Evolutionary conservation across 805 yeast species (phyloP), one percentile per base, ranked within the genome.

Genomic region (Nakazawaea wyomingensis): DNA sequence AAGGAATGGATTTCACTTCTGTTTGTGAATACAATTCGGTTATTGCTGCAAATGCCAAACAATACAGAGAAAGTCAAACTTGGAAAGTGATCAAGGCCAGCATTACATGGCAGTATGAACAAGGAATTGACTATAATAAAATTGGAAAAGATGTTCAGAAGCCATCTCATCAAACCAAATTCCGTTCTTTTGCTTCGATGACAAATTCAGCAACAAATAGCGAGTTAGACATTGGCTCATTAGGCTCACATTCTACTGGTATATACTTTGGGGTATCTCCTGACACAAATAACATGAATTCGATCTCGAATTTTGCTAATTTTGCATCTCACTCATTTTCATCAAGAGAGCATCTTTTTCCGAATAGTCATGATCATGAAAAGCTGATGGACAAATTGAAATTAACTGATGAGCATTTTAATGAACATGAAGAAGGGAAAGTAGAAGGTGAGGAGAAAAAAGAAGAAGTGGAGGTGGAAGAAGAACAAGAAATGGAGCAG

Each of bases 1-100:
- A 69, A 19, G 78, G 74, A 3, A 68, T 77, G 53, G 63, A 67
- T 21, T 61, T 80, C 13, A 54, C 67, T 11, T 79, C 80, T 35
- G 79, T 72, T 2, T 82, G 86, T 52, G 65, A 71, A 18, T 61
- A 69, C 51, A 84, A 84, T 54, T 74, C 86, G 0, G 61, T 67
- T 14, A 64, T 77, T 7, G 85, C 85, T 0, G 71, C 71, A 0
- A 64, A 69, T 36, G 82, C 70, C 1, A 67, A 69, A 14, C 59
- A 68, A 39, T 65, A 63, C 41, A 60, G 85, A 45, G 84, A 79
- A 43, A 67, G 80, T 42, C 85, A 79, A 53, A 70, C 78, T 0
- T 82, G 89, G 89, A 60, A 71, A 46, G 68, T 80, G 3, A 59
- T 82, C 4, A 73, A 74, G 11, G 74, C 72, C 27, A 63, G 78